Evolutionary conservation across 1,284 basidiomycete genomes (phyloP).

Genomic region (Cryptococcus sp.): DNA sequence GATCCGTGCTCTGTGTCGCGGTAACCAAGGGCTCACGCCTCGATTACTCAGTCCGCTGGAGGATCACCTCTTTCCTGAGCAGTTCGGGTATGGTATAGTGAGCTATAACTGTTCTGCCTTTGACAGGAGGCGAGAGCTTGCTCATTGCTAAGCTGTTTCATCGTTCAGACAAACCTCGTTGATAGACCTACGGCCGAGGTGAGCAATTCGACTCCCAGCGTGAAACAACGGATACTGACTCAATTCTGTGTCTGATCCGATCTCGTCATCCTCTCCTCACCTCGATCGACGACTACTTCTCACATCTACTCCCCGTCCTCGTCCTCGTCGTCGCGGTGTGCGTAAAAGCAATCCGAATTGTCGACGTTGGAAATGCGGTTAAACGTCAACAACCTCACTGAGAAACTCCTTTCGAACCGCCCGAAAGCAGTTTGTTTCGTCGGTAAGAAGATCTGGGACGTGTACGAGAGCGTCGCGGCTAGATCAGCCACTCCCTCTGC

Average conservation of each 20-base stretch:
- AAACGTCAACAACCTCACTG: conserved; percentile 59
- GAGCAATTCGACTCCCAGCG: background rate
- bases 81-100: conserved; percentile 61
- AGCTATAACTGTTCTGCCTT: conserved; percentile 8
- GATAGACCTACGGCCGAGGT: conserved; percentile 63
- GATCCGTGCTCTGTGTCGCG: background rate
- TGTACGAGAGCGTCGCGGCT: conserved; percentile 55
- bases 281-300: background rate
- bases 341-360: conserved; percentile 62
- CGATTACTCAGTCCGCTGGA: conserved; percentile 48
- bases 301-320: background rate
- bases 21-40: conserved; percentile 61
- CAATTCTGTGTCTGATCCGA: background rate
- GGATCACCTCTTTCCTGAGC: conserved; percentile 35
- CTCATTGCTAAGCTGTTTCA: background rate
- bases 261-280: background rate
- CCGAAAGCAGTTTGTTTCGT: conserved; percentile 71
- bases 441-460: conserved; percentile 68
- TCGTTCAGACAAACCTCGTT: conserved; percentile 63
- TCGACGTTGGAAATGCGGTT: conserved; percentile 60
- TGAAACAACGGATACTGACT: conserved; percentile 4
- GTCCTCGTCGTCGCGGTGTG: background rate
- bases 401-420: conserved; percentile 61
- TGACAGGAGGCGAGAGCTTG: background rate
- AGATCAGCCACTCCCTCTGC: conserved; percentile 25